Percentiles rank a stretch among this genome's conserved stretches.
Evolutionary conservation across 2,329 filamentous ascomycete genomes (phyloP).

Genomic region (Phoma sp.): DNA sequence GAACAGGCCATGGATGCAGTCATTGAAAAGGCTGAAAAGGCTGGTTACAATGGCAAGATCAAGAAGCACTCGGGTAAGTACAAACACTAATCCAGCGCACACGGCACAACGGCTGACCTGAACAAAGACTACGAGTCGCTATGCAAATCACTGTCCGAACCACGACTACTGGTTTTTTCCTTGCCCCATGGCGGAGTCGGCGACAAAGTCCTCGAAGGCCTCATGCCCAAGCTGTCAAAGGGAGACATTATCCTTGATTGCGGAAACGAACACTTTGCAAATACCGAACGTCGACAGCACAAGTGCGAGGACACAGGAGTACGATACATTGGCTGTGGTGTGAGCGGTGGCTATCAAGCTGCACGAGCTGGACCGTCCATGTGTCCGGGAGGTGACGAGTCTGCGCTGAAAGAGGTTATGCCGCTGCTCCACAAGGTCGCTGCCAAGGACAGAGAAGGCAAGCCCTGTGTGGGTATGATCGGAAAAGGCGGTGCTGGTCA

Average conservation of each 20-base stretch:
- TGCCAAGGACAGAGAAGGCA: constrained; percentile 66
- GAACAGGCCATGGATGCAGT: constrained; percentile 56
- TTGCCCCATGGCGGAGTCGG: constrained; percentile 58
- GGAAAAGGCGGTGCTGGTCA: constrained; percentile 71
- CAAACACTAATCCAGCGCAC: background rate
- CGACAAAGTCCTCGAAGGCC: constrained; percentile 55
- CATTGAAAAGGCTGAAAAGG: constrained; percentile 50
- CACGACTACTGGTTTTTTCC: constrained; percentile 61
- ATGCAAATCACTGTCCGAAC: constrained; percentile 56
- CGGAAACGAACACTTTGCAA: constrained; percentile 70
- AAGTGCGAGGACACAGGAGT: constrained; percentile 64
- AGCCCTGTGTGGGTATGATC: constrained; percentile 65
- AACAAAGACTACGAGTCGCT: constrained; percentile 57
- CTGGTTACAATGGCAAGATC: constrained; percentile 47
- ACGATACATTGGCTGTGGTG: constrained; percentile 71
- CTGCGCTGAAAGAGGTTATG: constrained; percentile 64
- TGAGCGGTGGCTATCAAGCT: constrained; percentile 73
- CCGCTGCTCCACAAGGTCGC: constrained; percentile 67
- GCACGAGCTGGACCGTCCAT: constrained; percentile 71
- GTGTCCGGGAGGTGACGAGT: constrained; percentile 67
- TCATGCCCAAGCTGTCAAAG: constrained; percentile 60
- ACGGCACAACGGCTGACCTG: constrained; percentile 18
- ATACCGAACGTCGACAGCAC: constrained; percentile 68
- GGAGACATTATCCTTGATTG: constrained; percentile 73
- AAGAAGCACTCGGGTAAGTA: constrained; percentile 46